Evolutionary conservation across 495 filamentous ascomycete genomes (phyloP).

Genomic region (Cudoniella acicularis): DNA sequence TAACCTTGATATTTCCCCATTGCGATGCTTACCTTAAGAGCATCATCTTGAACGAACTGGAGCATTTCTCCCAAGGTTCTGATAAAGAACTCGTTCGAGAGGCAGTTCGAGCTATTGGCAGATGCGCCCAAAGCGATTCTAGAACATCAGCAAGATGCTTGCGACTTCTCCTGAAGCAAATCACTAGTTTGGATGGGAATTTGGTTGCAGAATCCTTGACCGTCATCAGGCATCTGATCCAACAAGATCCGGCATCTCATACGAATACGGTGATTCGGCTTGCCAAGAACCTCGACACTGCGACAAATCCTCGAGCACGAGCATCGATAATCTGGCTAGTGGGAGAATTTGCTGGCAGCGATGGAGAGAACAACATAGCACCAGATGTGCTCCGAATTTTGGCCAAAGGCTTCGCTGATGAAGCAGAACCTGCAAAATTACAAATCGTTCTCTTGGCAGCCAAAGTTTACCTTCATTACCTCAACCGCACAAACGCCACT

Average conservation of each 20-base stretch:
- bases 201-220: constrained; percentile 88
- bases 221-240: constrained; percentile 91
- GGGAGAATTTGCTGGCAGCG: constrained; percentile 81
- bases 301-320: constrained; percentile 77
- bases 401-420: constrained; percentile 75
- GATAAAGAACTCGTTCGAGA: constrained; percentile 79
- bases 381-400: constrained; percentile 90
- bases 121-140: constrained; percentile 78
- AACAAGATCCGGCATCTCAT: constrained; percentile 78
- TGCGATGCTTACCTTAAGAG: constrained; percentile 70
- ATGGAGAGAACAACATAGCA: constrained; percentile 80
- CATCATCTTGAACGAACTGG: constrained; percentile 84
- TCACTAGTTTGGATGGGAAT: constrained; percentile 78
- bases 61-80: constrained; percentile 79
- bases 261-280: constrained; percentile 75
- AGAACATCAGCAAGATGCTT: constrained; percentile 72
- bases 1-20: constrained; percentile 86
- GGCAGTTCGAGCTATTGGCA: constrained; percentile 85
- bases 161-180: constrained; percentile 73
- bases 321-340: constrained; percentile 97
- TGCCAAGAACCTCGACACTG: constrained; percentile 86
- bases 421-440: constrained; percentile 79
- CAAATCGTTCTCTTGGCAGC: constrained; percentile 91
- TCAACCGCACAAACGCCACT: constrained; percentile 63
- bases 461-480: constrained; percentile 87